Percentiles rank a stretch among this genome's conserved stretches.
phyloP scores from a whole-genome alignment of 2,329 filamentous ascomycete genomes.

The Phialophora macrospora region DNA sequence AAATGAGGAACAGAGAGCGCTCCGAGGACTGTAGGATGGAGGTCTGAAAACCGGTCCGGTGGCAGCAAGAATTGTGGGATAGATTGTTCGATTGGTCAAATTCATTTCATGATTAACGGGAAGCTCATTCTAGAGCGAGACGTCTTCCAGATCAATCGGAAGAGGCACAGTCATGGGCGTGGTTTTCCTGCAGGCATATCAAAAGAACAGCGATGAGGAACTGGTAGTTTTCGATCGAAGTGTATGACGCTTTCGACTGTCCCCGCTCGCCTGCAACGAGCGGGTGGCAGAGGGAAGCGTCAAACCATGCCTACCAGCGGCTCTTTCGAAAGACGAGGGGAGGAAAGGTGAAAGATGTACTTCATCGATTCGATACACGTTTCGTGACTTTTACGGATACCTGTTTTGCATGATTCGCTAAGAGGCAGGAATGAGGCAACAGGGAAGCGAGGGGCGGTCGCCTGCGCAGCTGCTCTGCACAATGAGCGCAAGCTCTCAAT shows the following conservation, averaged over 20 bases:
- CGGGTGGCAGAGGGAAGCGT: background rate
- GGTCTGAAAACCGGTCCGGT: background rate
- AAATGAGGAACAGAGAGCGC: background rate
- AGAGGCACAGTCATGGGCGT: background rate
- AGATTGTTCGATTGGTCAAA: background rate
- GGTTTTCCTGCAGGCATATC: background rate
- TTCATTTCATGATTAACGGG: constrained; percentile 4
- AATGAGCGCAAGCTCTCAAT: background rate
- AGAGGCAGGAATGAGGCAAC: background rate
- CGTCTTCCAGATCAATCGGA: background rate
- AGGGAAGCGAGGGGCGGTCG: background rate
- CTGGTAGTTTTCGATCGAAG: background rate
- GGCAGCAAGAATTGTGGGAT: background rate
- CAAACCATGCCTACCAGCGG: background rate
- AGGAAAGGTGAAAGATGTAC: background rate
- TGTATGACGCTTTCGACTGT: background rate
- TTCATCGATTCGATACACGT: background rate
- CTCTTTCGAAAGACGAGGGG: background rate
- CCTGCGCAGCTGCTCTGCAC: background rate
- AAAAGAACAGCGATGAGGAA: background rate
- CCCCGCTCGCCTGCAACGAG: background rate
- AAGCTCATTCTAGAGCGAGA: background rate
- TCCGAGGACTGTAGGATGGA: background rate
- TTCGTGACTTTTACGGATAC: background rate
- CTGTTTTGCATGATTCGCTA: background rate